Base-by-base conservation (phyloP, 2,329 filamentous ascomycete genomes). In the Exophiala bonariae region DNA sequence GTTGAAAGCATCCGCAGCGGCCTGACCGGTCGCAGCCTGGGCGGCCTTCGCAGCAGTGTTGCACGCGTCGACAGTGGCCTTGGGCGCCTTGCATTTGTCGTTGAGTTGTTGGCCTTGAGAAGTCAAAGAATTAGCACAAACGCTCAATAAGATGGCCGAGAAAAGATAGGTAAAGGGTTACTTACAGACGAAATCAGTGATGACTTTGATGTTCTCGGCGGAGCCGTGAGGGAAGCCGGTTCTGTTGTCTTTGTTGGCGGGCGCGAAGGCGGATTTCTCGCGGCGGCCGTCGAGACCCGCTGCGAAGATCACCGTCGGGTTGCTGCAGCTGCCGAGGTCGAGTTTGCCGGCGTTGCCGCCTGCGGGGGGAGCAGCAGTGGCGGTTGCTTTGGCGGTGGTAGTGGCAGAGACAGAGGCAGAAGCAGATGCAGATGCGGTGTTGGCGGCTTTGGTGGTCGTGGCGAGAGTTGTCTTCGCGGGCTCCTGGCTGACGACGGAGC, bases 211-310 rank as follows among this genome's bases (percentile, higher is more conserved):
- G 58, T 70, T 71, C 32, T 70, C 61, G 6, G 76, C 77, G 3
- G 74, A 77, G 43, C 76, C 76, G 63, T 80, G 78, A 61, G 67
- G 70, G 66, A 80, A 81, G 59, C 59, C 62, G 26, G 54, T 44
- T 11, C n/a, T n/a, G 58, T 67, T 57, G 60, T 76, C 68, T 8
- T 60, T 61, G 23, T 26, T 26, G 11, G 23, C 23, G 30, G 73
- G 66, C 55, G 71, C 64, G 52, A 76, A 77, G 11, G 69, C 65
- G 6, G 14, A 7, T 19, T 65, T 57, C 22, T 70, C 63, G 28
- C 73, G 63, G 57, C 73, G 73, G 35, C 75, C 75, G 57, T 79
- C 73, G 34, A 75, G 67, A 10, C 72, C 35, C 3, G 55, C 57
- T 22, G 71, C 74, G 63, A 80, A 80, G 44, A 66, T 59, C 58